phyloP scores from a whole-genome alignment of 2,329 filamentous ascomycete genomes.

The Dryadomyces quercus-mongolicae region DNA sequence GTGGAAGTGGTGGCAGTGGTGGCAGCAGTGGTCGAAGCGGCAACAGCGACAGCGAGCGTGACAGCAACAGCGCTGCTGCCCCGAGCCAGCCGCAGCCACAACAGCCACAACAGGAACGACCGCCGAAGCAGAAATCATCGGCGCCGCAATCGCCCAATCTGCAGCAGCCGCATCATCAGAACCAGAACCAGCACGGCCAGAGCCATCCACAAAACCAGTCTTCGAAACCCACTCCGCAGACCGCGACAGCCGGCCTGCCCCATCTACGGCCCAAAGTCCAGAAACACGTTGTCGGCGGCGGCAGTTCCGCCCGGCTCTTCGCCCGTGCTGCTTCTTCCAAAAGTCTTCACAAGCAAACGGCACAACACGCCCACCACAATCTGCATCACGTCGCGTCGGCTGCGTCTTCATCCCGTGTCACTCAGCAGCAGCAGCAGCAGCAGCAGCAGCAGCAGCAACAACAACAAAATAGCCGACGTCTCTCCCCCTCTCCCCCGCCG shows the following conservation, averaged over 20 bases:
- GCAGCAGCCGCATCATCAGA: neutral
- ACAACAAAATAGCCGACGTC: slow-evolving; percentile 23
- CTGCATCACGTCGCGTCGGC: slow-evolving; percentile 17
- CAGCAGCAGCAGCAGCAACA: slow-evolving; percentile 12
- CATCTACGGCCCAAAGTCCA: slow-evolving; percentile 21
- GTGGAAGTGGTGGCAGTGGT: too few species aligned
- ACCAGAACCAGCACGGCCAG: neutral
- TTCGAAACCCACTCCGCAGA: neutral
- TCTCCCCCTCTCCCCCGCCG: slow-evolving; percentile 26
- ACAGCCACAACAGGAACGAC: neutral
- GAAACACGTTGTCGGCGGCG: slow-evolving; percentile 32
- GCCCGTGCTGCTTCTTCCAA: slow-evolving; percentile 41
- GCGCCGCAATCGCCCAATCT: neutral
- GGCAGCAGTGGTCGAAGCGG: neutral
- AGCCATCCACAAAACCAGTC: neutral
- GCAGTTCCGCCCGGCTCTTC: slow-evolving; percentile 30
- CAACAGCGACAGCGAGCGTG: neutral
- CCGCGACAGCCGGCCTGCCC: slow-evolving; percentile 18
- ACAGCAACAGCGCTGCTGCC: neutral
- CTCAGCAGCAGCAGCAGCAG: slow-evolving; percentile 6
- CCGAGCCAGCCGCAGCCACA: neutral
- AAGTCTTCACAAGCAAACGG: slow-evolving; percentile 28
- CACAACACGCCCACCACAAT: slow-evolving; percentile 2
- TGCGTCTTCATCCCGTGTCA: slow-evolving; percentile 15
- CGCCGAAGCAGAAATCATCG: neutral